Conservation (phyloP, 2,329 filamentous ascomycete genomes). For the Fusarium nematophilum region DNA sequence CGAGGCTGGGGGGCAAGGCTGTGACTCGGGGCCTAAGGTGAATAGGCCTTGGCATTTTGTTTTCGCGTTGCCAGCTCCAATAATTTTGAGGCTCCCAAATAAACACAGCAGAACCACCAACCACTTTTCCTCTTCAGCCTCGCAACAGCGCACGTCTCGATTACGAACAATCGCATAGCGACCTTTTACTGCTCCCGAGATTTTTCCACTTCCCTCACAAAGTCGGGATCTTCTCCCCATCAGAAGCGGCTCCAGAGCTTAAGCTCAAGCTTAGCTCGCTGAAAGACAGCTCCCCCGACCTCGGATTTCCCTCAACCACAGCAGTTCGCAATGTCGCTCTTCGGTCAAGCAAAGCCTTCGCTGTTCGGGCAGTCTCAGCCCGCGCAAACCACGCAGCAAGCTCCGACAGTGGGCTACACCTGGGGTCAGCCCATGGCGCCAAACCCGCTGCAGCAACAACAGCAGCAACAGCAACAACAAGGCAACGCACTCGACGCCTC, state of each 20-base stretch:
- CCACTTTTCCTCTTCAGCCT: constrained; percentile 31
- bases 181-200: neutral
- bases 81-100: constrained; percentile 42
- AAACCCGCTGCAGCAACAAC: constrained; percentile 49
- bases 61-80: constrained; percentile 46
- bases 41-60: constrained; percentile 37
- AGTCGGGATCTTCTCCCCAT: constrained; percentile 13
- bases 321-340: constrained; percentile 50
- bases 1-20: constrained; percentile 47
- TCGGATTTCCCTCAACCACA: constrained; percentile 22
- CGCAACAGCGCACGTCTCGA: constrained; percentile 2
- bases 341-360: constrained; percentile 53
- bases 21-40: constrained; percentile 14
- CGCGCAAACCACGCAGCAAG: constrained; percentile 47
- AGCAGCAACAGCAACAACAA: constrained; percentile 54
- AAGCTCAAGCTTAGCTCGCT: constrained; percentile 33
- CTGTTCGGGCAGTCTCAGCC: constrained; percentile 54
- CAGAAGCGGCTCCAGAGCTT: constrained; percentile 18
- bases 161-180: neutral
- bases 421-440: constrained; percentile 36
- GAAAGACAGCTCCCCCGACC: constrained; percentile 18
- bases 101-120: constrained; percentile 37
- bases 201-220: neutral
- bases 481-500: constrained; percentile 46
- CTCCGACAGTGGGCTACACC: constrained; percentile 32